A percentile compares a stretch with the other conserved stretches of the same genome.
These are phyloP conservation scores for Stereum hirsutum DNA, from an alignment of 1,284 basidiomycete species.

Conservation along the genomic window DNA sequence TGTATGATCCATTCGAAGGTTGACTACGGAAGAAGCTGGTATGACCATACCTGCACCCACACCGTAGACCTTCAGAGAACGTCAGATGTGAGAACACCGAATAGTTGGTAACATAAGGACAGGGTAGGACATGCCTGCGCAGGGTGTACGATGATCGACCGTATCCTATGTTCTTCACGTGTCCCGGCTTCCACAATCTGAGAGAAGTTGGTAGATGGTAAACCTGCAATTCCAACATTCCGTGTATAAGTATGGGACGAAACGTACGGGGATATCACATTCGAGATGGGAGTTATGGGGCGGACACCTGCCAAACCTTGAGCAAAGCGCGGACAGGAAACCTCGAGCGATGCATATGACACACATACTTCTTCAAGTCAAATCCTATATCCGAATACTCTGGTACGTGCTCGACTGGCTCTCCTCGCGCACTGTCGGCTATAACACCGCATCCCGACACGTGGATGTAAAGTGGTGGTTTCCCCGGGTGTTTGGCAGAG, in stretches of 20 bases:
- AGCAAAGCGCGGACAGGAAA: no score
- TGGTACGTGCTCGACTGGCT: conserved; percentile 19
- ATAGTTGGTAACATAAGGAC: no score
- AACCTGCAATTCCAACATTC: no score
- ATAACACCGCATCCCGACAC: conserved; percentile 29
- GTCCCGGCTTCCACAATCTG: conserved; percentile 29
- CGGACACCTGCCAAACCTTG: conserved; percentile 11
- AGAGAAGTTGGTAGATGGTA: no score
- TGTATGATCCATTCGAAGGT: not conserved
- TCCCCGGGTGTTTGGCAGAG: conserved; percentile 23
- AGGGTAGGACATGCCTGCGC: no score
- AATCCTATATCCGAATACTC: conserved; percentile 29
- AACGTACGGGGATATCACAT: conserved; percentile 23
- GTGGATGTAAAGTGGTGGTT: conserved; percentile 32
- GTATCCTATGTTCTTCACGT: conserved; percentile 28
- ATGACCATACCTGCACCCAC: conserved; percentile 26
- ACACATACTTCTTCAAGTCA: conserved; percentile 18
- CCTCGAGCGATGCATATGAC: no score
- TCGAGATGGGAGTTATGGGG: conserved; percentile 26
- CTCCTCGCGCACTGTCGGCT: conserved; percentile 29
- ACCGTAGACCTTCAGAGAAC: conserved; percentile 25
- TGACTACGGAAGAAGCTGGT: no score
- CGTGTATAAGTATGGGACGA: no score
- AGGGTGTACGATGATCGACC: conserved; percentile 31
- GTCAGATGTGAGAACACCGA: not conserved